These are phyloP conservation scores for Rubia peregrina DNA, from an alignment of 305 asterid species.

Conservation along the genomic window DNA sequence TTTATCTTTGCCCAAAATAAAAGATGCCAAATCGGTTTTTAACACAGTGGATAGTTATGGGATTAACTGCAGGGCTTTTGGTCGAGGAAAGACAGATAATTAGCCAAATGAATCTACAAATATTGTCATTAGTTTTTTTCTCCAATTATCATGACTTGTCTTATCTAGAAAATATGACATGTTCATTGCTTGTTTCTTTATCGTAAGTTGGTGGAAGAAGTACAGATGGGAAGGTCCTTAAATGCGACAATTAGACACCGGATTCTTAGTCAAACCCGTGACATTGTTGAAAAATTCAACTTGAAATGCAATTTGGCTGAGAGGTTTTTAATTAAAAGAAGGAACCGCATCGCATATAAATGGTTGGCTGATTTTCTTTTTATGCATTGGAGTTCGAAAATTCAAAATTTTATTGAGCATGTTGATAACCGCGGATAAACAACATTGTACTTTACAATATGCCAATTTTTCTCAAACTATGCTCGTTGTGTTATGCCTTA, in stretches of 20 bases:
- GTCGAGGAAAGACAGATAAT: conserved; percentile 20
- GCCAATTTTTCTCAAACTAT: too few species aligned
- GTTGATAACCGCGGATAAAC: too few species aligned
- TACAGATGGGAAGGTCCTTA: not conserved
- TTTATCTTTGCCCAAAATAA: conserved; percentile 26
- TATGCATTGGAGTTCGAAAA: too few species aligned
- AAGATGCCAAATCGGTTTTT: conserved; percentile 17
- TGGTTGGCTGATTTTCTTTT: not conserved
- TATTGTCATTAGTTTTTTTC: not conserved
- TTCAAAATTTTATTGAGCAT: too few species aligned
- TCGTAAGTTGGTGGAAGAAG: conserved; percentile 64
- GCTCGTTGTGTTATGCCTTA: too few species aligned
- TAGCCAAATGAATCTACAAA: conserved; percentile 36
- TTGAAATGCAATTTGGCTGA: conserved; percentile 5
- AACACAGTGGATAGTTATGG: too few species aligned
- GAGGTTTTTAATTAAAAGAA: conserved; percentile 23
- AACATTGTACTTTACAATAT: too few species aligned
- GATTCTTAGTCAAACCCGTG: too few species aligned
- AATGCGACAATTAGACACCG: too few species aligned
- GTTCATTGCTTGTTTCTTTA: not conserved
- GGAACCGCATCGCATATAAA: not conserved
- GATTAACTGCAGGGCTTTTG: conserved; percentile 32
- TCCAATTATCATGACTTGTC: not conserved
- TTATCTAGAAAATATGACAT: not conserved
- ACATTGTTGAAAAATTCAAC: too few species aligned